Evolutionary conservation across 2,329 filamentous ascomycete species (phyloP).

Genomic region (Talaromyces rugulosus): DNA sequence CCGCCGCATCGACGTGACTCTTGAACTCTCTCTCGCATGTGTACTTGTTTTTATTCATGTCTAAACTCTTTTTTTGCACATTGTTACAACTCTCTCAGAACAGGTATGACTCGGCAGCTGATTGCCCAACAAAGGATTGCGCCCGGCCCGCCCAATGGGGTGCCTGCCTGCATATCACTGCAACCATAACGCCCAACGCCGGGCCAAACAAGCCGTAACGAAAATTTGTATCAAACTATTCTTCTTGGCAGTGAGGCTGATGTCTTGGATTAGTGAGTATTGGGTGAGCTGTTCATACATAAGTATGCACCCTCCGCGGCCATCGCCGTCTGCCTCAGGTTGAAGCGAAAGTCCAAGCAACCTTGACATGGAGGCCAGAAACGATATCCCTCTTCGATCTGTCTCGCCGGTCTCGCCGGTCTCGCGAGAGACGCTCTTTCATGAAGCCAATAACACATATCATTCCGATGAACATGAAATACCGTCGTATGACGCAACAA

Average conservation of each 20-base stretch:
- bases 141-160: background rate
- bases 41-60: too few relatives aligned
- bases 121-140: too few relatives aligned
- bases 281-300: background rate
- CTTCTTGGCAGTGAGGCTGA: background rate
- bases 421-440: background rate
- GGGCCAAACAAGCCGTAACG: background rate
- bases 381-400: background rate
- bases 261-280: background rate
- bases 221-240: background rate
- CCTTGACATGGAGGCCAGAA: conserved; percentile 1
- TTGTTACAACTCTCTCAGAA: background rate
- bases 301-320: background rate
- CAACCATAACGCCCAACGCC: too few relatives aligned
- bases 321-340: background rate
- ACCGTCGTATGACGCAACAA: conserved; percentile 1
- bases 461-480: background rate
- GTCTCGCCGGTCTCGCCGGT: background rate
- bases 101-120: background rate
- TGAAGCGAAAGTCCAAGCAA: background rate
- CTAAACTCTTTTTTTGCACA: too few relatives aligned
- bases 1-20: too few relatives aligned
- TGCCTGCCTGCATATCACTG: background rate
- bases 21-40: too few relatives aligned
- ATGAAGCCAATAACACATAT: background rate